Evolutionary conservation across 306 rosid species (phyloP).

Genomic region (Fagus sylvatica): DNA sequence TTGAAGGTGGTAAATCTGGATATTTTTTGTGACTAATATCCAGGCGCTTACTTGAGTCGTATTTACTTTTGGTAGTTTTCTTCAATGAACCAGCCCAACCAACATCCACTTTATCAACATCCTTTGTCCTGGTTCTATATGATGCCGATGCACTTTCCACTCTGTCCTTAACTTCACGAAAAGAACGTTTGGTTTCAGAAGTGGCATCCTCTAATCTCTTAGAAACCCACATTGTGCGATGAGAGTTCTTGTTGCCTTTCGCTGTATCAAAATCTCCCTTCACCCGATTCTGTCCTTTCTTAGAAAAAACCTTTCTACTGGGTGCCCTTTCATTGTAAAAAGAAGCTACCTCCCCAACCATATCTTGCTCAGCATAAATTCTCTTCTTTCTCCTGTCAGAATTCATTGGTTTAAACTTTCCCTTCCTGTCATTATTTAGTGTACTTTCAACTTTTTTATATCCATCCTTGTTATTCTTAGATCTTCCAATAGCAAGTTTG

Average conservation of each 20-base stretch:
- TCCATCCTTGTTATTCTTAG: conserved; percentile 18
- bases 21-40: conserved; percentile 23
- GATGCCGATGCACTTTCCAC: conserved; percentile 22
- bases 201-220: conserved; percentile 21
- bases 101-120: conserved; percentile 27
- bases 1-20: conserved; percentile 24
- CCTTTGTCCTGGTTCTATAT: conserved; percentile 33
- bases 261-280: conserved; percentile 16
- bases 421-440: conserved; percentile 5
- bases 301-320: conserved; percentile 17
- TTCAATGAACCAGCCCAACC: conserved; percentile 33
- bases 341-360: conserved; percentile 17
- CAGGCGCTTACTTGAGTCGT: conserved; percentile 29
- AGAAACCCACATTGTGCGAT: conserved; percentile 44
- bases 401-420: conserved; percentile 7
- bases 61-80: conserved; percentile 30
- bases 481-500: conserved; percentile 26
- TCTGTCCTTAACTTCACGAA: conserved; percentile 25
- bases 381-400: conserved; percentile 25
- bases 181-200: conserved; percentile 33
- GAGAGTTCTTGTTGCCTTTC: conserved; percentile 14
- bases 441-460: conserved; percentile 6
- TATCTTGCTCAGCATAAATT: conserved; percentile 31
- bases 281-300: conserved; percentile 16
- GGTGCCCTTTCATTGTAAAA: conserved; percentile 13